Evolutionary conservation across 73 alveolate species (phyloP).

Genomic region (Blepharisma japonicum): DNA sequence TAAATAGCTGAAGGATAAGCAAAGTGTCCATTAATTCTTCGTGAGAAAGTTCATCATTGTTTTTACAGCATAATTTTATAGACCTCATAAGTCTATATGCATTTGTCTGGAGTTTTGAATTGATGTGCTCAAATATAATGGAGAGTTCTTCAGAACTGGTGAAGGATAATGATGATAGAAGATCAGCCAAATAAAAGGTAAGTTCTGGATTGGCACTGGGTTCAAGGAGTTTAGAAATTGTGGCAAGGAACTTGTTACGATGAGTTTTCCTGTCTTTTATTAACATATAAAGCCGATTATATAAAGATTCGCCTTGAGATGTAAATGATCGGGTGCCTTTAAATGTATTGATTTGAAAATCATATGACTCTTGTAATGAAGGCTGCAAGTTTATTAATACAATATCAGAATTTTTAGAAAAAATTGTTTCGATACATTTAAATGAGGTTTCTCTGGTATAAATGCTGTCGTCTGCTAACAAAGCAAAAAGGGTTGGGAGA

Average conservation of each 20-base stretch:
- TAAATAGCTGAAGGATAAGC: not conserved
- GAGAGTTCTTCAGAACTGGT: not conserved
- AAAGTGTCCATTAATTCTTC: not conserved
- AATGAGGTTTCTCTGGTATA: constrained; percentile 3
- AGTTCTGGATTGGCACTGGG: not conserved
- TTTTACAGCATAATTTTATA: not conserved
- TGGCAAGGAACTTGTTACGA: constrained; percentile 7
- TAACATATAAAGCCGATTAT: constrained; percentile 6
- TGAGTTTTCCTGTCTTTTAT: not conserved
- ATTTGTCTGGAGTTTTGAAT: not conserved
- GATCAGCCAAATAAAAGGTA: not conserved
- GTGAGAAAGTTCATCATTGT: not conserved
- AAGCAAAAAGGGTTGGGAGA: not conserved
- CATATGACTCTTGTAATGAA: not conserved
- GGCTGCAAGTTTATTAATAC: not conserved
- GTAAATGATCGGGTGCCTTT: not conserved
- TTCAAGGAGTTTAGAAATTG: not conserved
- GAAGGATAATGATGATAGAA: not conserved
- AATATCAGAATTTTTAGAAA: constrained; percentile 9
- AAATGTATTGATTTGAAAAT: not conserved
- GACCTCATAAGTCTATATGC: not conserved
- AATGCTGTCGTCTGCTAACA: constrained; percentile 21
- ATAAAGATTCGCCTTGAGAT: not conserved
- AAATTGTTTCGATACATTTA: constrained; percentile 1
- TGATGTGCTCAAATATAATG: not conserved